Evolutionary conservation across 192 early-diverging fungal genomes (phyloP).

Genomic region (Coemansia sp.): DNA sequence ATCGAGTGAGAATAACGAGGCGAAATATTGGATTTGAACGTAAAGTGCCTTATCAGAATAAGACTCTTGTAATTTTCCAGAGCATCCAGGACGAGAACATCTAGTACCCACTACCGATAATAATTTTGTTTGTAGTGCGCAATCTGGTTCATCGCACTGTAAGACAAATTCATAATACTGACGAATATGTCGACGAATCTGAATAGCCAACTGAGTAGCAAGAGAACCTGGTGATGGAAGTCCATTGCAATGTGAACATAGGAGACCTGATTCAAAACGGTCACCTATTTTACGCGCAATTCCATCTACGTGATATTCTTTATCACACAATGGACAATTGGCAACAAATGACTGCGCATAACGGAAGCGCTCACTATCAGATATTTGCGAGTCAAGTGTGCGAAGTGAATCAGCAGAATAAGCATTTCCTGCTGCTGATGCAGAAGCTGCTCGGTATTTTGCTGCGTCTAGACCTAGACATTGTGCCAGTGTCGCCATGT

Average conservation of each 20-base stretch:
- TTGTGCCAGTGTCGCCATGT: slow-evolving; percentile 72
- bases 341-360: slow-evolving; percentile 58
- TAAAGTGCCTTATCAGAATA: slow-evolving; percentile 76
- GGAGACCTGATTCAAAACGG: slow-evolving; percentile 32
- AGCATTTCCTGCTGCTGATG: slow-evolving; percentile 10
- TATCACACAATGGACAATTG: slow-evolving; percentile 63
- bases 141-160: slow-evolving; percentile 79
- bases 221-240: slow-evolving; percentile 55
- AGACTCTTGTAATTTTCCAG: slow-evolving; percentile 62
- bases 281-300: slow-evolving; percentile 19
- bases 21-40: slow-evolving; percentile 79
- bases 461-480: slow-evolving; percentile 78
- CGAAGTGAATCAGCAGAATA: slow-evolving; percentile 59
- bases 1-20: slow-evolving; percentile 51
- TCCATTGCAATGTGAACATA: slow-evolving; percentile 60
- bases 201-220: slow-evolving; percentile 60
- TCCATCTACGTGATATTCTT: slow-evolving; percentile 36
- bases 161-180: slow-evolving; percentile 73
- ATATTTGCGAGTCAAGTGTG: slow-evolving; percentile 76
- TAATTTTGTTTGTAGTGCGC: slow-evolving; percentile 63
- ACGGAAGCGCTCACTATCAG: slow-evolving; percentile 65
- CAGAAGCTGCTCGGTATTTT: slow-evolving; percentile 55
- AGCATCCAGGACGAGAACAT: slow-evolving; percentile 68
- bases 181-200: slow-evolving; percentile 67
- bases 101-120: slow-evolving; percentile 68